phyloP scores from a whole-genome alignment of 768 basidiomycete genomes.

The Lactarius akahatsu region DNA sequence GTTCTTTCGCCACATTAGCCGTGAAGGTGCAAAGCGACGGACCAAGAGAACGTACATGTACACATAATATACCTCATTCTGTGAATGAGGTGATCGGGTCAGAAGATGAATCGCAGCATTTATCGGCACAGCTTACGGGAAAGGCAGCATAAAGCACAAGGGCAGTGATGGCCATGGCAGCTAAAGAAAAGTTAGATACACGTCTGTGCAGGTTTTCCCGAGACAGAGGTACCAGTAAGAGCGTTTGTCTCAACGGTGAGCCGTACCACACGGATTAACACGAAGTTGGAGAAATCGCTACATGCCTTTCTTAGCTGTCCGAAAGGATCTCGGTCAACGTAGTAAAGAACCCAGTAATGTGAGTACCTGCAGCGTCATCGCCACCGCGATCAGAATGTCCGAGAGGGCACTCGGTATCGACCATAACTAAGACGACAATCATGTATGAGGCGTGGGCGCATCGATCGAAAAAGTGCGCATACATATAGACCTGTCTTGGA shows the following conservation, averaged over 20 bases:
- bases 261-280: background rate
- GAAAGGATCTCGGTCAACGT: background rate
- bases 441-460: background rate
- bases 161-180: background rate
- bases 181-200: background rate
- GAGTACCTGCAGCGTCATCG: background rate
- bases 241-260: background rate
- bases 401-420: background rate
- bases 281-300: background rate
- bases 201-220: background rate
- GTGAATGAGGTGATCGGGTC: background rate
- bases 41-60: background rate
- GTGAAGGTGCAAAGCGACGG: background rate
- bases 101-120: background rate
- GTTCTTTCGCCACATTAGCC: background rate
- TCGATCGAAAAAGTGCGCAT: background rate
- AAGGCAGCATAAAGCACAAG: background rate
- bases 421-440: background rate
- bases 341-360: background rate
- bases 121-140: background rate
- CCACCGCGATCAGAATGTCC: constrained; percentile 1
- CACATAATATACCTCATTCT: background rate
- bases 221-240: background rate
- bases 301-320: background rate
- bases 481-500: background rate